Percentiles rank a stretch among this genome's conserved stretches.
Conservation (phyloP, 2,329 filamentous ascomycete genomes). For the Zasmidium cellare region DNA sequence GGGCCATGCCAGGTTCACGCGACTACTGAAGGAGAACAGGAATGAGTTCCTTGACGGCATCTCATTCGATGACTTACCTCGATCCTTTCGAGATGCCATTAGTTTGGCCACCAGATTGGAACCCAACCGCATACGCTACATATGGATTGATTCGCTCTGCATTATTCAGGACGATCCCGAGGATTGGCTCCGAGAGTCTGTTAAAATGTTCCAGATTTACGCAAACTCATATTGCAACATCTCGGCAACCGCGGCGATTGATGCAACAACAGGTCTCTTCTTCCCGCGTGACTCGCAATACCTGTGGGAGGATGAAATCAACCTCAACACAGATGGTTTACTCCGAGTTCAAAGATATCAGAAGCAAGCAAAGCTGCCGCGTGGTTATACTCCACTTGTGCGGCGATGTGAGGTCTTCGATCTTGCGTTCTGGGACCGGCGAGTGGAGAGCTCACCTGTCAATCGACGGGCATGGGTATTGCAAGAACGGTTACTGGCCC, state of each 20-base stretch:
- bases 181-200: slow-evolving; percentile 16
- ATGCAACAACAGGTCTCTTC: background rate
- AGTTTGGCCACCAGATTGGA: too few species aligned
- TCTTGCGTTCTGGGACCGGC: background rate
- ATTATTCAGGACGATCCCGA: slow-evolving; percentile 14
- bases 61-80: too few species aligned
- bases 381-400: background rate
- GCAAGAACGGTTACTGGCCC: slow-evolving; percentile 7
- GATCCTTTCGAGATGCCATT: too few species aligned
- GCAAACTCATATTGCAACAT: slow-evolving; percentile 5
- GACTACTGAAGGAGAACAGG: too few species aligned
- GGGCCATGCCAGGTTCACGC: too few species aligned
- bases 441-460: background rate
- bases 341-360: background rate
- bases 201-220: slow-evolving; percentile 10
- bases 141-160: slow-evolving; percentile 14
- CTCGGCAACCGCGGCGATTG: background rate
- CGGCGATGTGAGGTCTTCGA: background rate
- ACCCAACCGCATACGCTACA: too few species aligned
- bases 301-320: background rate
- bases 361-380: background rate
- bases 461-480: slow-evolving; percentile 10
- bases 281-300: background rate
- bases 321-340: background rate
- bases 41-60: too few species aligned